These are phyloP conservation scores for Globisporangium nunn DNA, from an alignment of 352 stramenopile genomes.

Conservation along the genomic window DNA sequence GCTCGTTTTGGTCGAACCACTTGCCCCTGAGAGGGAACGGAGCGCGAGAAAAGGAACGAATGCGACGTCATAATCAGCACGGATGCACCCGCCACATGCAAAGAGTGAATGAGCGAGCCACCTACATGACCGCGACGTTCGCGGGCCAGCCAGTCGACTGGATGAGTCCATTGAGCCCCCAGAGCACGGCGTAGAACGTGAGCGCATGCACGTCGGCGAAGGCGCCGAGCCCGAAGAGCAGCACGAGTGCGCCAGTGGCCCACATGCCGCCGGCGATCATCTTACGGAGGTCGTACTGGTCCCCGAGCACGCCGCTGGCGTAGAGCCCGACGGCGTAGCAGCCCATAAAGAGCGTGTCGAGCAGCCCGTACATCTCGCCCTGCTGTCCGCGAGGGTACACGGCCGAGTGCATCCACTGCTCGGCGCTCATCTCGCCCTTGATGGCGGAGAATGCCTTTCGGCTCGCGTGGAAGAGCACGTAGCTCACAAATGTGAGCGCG, in stretches of 20 bases:
- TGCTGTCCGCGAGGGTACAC: slow-evolving; percentile 55
- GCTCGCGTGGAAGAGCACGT: slow-evolving; percentile 70
- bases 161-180: slow-evolving; percentile 72
- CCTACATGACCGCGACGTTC: slow-evolving; percentile 75
- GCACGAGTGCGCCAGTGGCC: slow-evolving; percentile 44
- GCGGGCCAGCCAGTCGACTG: slow-evolving; percentile 74
- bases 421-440: slow-evolving; percentile 73
- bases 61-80: slow-evolving; percentile 17
- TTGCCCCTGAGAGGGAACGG: slow-evolving; percentile 75
- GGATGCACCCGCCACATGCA: slow-evolving; percentile 47
- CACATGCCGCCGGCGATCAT: slow-evolving; percentile 73
- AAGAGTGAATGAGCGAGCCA: slow-evolving; percentile 9
- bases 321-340: slow-evolving; percentile 73
- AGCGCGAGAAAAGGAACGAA: neutral
- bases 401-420: slow-evolving; percentile 69
- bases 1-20: slow-evolving; percentile 84
- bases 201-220: slow-evolving; percentile 57
- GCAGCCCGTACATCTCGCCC: slow-evolving; percentile 70
- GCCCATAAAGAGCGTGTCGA: slow-evolving; percentile 79
- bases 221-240: slow-evolving; percentile 56
- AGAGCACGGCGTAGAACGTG: slow-evolving; percentile 62
- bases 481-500: slow-evolving; percentile 73
- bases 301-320: slow-evolving; percentile 60
- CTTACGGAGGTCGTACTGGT: slow-evolving; percentile 57
- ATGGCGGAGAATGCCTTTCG: slow-evolving; percentile 80